Percentiles rank a stretch among this genome's conserved stretches.
Conservation (phyloP, 805 yeast genomes). For the Metschnikowia colocasiae region DNA sequence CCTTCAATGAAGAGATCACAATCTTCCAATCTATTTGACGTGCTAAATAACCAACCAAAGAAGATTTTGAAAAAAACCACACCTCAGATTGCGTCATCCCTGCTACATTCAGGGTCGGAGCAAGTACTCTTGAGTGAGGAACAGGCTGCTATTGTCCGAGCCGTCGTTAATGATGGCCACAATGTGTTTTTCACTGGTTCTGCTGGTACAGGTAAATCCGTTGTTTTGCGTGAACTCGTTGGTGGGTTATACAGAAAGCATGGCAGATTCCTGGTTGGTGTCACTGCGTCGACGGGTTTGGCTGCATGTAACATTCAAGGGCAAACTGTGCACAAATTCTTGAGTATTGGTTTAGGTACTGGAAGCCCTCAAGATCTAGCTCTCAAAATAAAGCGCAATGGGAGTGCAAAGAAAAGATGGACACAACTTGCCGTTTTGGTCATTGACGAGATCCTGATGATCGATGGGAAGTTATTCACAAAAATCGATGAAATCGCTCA, state of each 20-base stretch:
- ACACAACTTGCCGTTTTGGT: constrained; percentile 52
- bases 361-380: constrained; percentile 46
- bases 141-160: constrained; percentile 46
- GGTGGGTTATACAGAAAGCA: constrained; percentile 46
- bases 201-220: constrained; percentile 98
- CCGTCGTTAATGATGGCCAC: constrained; percentile 53
- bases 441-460: constrained; percentile 79
- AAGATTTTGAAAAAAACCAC: constrained; percentile 19
- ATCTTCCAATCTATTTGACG: constrained; percentile 16
- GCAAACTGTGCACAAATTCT: constrained; percentile 67
- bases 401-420: constrained; percentile 55
- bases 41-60: constrained; percentile 23
- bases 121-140: constrained; percentile 31
- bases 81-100: not conserved
- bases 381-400: constrained; percentile 51
- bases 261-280: constrained; percentile 50
- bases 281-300: constrained; percentile 81
- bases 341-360: constrained; percentile 73
- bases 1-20: constrained; percentile 21
- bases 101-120: constrained; percentile 4
- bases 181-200: constrained; percentile 93
- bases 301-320: constrained; percentile 86
- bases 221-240: constrained; percentile 65
- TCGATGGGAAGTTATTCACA: constrained; percentile 64
- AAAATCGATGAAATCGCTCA: constrained; percentile 61